Evolutionary conservation across 768 basidiomycete species (phyloP), one percentile per base, ranked within the genome.

Genomic region (Leccinum boreale): DNA sequence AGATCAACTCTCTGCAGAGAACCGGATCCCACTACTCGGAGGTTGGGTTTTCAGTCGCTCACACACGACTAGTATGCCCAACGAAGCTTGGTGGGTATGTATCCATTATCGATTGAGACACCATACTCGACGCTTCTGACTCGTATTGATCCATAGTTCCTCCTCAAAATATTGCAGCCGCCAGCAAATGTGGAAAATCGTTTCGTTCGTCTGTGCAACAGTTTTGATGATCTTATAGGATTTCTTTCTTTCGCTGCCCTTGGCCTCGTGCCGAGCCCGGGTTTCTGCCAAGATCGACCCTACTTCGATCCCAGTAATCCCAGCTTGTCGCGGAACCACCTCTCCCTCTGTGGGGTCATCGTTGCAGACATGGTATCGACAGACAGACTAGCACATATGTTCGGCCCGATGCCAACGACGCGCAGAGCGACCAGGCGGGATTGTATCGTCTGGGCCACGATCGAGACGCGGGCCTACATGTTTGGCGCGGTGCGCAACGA

Each of bases 51-150:
- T 62, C n/a, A 71, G 68, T 50, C 55, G 53, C 11, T 49, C 61
- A 0, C 70, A 72, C 24, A 51, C 35, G 9, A 26, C 36, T 8
- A 58, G 55, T 5, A 65, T 70, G 17, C 23, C 72, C 7, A 67
- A 74, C 12, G 66, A 73, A 55, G 68, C 63, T 17, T 74, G 73
- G 73, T 68, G 61, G 59, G 73, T 74, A 47, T 44, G 73, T 65
- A 21, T n/a, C 15, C 8, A 19, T 7, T 3, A 21, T 24, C 2
- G 14, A 24, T 2, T 28, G 35, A n/a, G 21, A 11, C 19, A 7
- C 17, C 19, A n/a, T 33, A 48, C 53, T 15, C 24, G 8, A 19
- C 23, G 1, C 15, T 23, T 44, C 48, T 50, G 17, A 42, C 15
- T 26, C 11, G 23, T 47, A 7, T 29, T 19, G 26, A 52, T 23